Evolutionary conservation across 768 basidiomycete species (phyloP).

Genomic region (Hortiboletus campestris): DNA sequence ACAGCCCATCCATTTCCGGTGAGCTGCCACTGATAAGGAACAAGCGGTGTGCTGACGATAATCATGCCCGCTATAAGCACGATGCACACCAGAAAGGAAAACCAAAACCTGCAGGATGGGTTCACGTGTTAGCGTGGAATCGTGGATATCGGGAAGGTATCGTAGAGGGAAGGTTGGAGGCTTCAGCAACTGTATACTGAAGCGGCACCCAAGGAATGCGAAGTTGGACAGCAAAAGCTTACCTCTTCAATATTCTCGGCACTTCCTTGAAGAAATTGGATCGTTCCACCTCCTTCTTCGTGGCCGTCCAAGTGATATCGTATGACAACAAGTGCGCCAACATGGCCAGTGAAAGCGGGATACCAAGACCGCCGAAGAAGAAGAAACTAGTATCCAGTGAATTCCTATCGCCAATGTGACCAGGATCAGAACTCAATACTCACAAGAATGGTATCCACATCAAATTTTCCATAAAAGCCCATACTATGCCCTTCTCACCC

Average conservation of each 20-base stretch:
- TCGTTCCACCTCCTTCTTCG: conserved; percentile 79
- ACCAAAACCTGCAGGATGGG: conserved; percentile 29
- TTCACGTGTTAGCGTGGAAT: conserved; percentile 16
- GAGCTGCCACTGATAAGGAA: conserved; percentile 70
- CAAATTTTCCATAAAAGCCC: conserved; percentile 27
- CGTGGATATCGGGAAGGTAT: background rate
- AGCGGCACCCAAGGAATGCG: background rate
- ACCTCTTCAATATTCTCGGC: conserved; percentile 67
- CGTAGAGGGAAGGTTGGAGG: background rate
- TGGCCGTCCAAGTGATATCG: conserved; percentile 57
- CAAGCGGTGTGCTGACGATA: conserved; percentile 49
- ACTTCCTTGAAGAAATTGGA: conserved; percentile 92
- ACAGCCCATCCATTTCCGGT: conserved; percentile 63
- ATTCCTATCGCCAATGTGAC: background rate
- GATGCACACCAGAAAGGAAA: conserved; percentile 49
- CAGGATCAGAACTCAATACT: conserved; percentile 9
- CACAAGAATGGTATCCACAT: conserved; percentile 39
- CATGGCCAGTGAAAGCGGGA: conserved; percentile 53
- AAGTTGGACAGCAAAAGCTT: conserved; percentile 2
- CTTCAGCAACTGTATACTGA: background rate
- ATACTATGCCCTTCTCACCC: conserved; percentile 37
- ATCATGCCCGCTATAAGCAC: conserved; percentile 55
- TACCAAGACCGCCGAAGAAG: conserved; percentile 57
- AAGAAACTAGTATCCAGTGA: conserved; percentile 36
- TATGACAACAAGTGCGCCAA: conserved; percentile 58